Base-by-base conservation (phyloP, 306 rosid genomes). In the Morella rubra region DNA sequence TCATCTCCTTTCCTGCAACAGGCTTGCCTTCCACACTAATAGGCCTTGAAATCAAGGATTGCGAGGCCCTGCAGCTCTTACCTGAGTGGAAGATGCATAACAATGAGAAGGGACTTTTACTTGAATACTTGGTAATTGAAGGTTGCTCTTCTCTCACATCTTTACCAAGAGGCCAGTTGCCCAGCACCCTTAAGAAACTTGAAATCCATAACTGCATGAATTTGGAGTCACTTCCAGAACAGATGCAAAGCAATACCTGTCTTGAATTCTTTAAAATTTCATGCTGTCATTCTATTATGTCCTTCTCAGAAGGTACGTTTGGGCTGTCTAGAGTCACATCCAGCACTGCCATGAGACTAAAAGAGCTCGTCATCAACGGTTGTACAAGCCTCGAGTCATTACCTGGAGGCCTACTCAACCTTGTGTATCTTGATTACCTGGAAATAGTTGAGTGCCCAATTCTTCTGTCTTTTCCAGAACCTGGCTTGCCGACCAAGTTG, bases 81-180 rank as follows among this genome's bases (percentile, higher is more conserved):
- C 85, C 82, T 7, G 44, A 50, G 4, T 77, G 85, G 85, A 77
- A 45, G 13, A 67, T 37, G 37, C 76, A 65, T 24, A 27, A 44
- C n/a, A 51, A 22, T 54, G 45, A 53, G n/a, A n/a, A 32, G 64
- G 22, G 12, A 32, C 15, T 53, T 44, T 76, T 76, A 5, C 81
- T 82, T 4, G 80, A 78, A 73, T 82, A 78, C 68, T 73, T 82
- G 46, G 74, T 74, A 58, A 78, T 82, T 62, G 82, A 82, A 82
- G 80, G 51, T 41, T 82, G 85, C 47, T 69, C 82, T 60, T 78
- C 82, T 74, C 68, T 82, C n/a, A 68, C 41, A 6, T 74, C 68
- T 11, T 82, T 82, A 13, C 85, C 82, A 58, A 19, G 70, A 16
- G 79, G 77, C 1, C 58, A 78, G 55, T 72, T 74, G 27, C 79